Percentiles rank a stretch among this genome's conserved stretches.
Conservation (phyloP, 2,329 filamentous ascomycete species). For the Paramyrothecium sp. region DNA sequence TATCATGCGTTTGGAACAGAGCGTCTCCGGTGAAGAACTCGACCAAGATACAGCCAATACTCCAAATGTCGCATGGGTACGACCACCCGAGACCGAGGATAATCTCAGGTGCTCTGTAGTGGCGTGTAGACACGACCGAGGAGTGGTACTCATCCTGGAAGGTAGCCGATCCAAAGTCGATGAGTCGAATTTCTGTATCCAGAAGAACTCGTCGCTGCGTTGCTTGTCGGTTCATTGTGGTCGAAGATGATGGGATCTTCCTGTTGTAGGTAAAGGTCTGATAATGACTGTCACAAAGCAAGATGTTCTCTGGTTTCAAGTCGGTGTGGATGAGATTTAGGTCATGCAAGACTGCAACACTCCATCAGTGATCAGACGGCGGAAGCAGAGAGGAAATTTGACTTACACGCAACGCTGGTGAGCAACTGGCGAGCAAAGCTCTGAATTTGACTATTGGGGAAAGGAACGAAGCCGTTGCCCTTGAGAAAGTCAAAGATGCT, state of each 20-base stretch:
- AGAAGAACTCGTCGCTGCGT: slow-evolving; percentile 63
- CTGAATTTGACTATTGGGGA: slow-evolving; percentile 97
- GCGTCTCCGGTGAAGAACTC: slow-evolving; percentile 72
- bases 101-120: slow-evolving; percentile 70
- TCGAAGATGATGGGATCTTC: slow-evolving; percentile 66
- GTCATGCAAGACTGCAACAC: slow-evolving; percentile 77
- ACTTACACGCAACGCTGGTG: slow-evolving; percentile 96
- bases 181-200: slow-evolving; percentile 68
- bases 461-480: slow-evolving; percentile 90
- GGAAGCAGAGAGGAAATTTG: background rate
- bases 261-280: slow-evolving; percentile 72
- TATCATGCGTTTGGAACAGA: slow-evolving; percentile 71
- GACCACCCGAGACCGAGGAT: slow-evolving; percentile 71
- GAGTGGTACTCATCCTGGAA: slow-evolving; percentile 74
- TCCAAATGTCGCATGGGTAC: slow-evolving; percentile 72
- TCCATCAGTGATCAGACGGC: background rate
- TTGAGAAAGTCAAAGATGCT: slow-evolving; percentile 99
- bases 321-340: slow-evolving; percentile 95
- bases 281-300: slow-evolving; percentile 56
- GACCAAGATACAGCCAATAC: slow-evolving; percentile 70
- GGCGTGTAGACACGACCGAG: slow-evolving; percentile 67
- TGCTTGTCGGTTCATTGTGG: slow-evolving; percentile 57
- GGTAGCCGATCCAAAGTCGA: slow-evolving; percentile 71
- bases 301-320: slow-evolving; percentile 69
- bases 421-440: slow-evolving; percentile 93